Percentiles rank a stretch among this genome's conserved stretches.
phyloP scores from a whole-genome alignment of 306 rosid species.

The Trifolium pratense region DNA sequence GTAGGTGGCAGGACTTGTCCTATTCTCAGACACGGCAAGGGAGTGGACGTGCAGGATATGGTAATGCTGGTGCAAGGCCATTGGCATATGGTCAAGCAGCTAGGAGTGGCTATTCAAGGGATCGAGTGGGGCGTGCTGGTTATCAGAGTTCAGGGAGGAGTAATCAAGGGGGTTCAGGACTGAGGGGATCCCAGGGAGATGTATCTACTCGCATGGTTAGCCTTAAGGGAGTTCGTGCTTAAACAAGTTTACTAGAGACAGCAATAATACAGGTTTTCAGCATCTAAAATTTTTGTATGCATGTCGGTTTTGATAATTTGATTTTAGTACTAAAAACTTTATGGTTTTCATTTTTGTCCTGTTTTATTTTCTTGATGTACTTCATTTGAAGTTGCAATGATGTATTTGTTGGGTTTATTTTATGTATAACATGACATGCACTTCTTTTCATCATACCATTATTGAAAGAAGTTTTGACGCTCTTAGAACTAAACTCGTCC shows the following conservation, averaged over 20 bases:
- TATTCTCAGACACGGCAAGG: slow-evolving; percentile 73
- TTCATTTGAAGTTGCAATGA: background rate
- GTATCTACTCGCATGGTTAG: slow-evolving; percentile 80
- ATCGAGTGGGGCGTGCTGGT: slow-evolving; percentile 47
- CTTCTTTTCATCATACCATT: no score
- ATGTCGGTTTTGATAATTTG: background rate
- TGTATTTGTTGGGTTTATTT: background rate
- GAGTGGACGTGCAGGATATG: slow-evolving; percentile 72
- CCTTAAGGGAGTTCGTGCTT: slow-evolving; percentile 71
- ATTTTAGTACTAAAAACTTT: background rate
- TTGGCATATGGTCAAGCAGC: slow-evolving; percentile 52
- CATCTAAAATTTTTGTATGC: background rate
- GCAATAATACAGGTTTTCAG: background rate
- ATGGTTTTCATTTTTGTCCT: background rate
- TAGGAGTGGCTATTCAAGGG: slow-evolving; percentile 54
- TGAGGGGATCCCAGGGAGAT: slow-evolving; percentile 71
- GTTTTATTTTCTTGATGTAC: background rate
- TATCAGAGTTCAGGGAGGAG: slow-evolving; percentile 71
- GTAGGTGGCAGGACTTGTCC: slow-evolving; percentile 83
- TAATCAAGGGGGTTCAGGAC: slow-evolving; percentile 50
- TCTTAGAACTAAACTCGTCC: no score
- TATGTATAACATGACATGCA: no score
- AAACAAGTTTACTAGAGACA: background rate
- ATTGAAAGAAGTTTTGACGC: no score
- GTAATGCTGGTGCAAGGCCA: slow-evolving; percentile 50